Conservation (phyloP, 495 filamentous ascomycete species). For the Penicillium bovifimosum region DNA sequence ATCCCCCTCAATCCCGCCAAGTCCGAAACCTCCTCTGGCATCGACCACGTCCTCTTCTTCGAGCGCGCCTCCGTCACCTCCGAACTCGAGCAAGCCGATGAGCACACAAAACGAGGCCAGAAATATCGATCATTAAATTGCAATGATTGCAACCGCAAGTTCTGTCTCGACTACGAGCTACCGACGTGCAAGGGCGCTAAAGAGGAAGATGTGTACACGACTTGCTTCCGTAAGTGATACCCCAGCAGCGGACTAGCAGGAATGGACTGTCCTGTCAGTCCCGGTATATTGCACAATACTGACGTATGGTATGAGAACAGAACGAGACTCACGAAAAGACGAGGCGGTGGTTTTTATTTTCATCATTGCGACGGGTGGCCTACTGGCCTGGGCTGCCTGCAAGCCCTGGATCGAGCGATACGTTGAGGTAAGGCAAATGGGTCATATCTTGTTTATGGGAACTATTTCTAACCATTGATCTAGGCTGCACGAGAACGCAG, state of each 20-base stretch:
- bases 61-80: conserved; percentile 13
- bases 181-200: conserved; percentile 82
- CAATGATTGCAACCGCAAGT: conserved; percentile 83
- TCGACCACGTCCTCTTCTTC: conserved; percentile 24
- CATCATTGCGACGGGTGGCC: conserved; percentile 75
- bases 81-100: not conserved
- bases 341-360: conserved; percentile 89
- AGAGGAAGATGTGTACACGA: conserved; percentile 81
- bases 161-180: conserved; percentile 78
- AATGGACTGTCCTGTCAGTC: not conserved
- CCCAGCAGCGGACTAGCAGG: not conserved
- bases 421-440: conserved; percentile 42
- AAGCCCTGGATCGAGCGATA: conserved; percentile 59
- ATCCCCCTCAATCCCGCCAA: conserved; percentile 49
- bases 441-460: not conserved
- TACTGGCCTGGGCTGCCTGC: conserved; percentile 74
- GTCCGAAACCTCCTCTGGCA: conserved; percentile 15
- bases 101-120: conserved; percentile 17
- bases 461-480: not conserved
- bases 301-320: conserved; percentile 31
- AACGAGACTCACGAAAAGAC: conserved; percentile 85
- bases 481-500: conserved; percentile 42
- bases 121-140: conserved; percentile 53
- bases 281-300: not conserved
- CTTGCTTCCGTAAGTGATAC: conserved; percentile 69